phyloP scores from a whole-genome alignment of 1,284 basidiomycete species.

The Thecaphora thlaspeos region DNA sequence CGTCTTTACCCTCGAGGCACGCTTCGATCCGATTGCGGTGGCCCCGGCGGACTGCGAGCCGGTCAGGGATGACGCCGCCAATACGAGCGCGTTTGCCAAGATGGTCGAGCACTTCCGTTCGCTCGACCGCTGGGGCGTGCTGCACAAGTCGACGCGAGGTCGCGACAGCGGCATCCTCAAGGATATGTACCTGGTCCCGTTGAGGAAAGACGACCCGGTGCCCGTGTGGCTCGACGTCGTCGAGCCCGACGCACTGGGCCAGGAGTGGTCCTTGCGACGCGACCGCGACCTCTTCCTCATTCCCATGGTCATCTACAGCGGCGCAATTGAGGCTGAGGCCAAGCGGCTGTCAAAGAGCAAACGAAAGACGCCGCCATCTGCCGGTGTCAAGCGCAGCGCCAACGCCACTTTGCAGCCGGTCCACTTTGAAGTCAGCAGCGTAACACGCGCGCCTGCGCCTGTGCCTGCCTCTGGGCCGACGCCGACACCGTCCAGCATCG shows the following conservation, averaged over 20 bases:
- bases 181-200: constrained; percentile 54
- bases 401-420: background rate
- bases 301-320: constrained; percentile 43
- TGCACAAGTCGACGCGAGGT: constrained; percentile 37
- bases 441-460: background rate
- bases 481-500: too few relatives aligned
- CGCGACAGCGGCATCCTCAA: constrained; percentile 40
- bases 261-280: constrained; percentile 18
- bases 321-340: constrained; percentile 22
- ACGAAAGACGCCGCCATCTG: background rate
- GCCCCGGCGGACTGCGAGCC: background rate
- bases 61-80: background rate
- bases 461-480: too few relatives aligned
- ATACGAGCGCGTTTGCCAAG: background rate
- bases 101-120: constrained; percentile 22
- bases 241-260: constrained; percentile 30
- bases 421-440: background rate
- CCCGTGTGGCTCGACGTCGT: constrained; percentile 50
- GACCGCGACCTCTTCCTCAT: constrained; percentile 43
- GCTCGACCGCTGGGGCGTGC: constrained; percentile 48
- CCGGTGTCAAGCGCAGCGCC: background rate
- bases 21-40: background rate
- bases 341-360: constrained; percentile 8
- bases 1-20: constrained; percentile 37
- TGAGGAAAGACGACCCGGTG: constrained; percentile 36